Evolutionary conservation across 176 grass and related monocot species (phyloP), one percentile per base, ranked within the genome.

Genomic region (Zea mays): DNA sequence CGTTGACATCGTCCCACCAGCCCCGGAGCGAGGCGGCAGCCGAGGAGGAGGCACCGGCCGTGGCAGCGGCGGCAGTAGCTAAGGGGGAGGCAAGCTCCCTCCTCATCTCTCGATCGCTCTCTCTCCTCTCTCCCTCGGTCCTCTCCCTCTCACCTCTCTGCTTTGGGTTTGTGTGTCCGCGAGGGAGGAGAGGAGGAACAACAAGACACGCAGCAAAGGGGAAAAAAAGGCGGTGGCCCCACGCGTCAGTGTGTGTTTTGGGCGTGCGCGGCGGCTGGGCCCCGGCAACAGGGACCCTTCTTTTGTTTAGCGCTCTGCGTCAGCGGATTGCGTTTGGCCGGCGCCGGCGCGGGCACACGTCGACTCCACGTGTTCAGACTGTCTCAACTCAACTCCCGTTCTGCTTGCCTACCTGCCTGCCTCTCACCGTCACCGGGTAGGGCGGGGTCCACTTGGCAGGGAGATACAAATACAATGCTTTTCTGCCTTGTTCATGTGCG

Each of bases 1-100:
- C 89, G 79, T 91, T 97, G 57, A 97, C 84, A 33, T 92, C 86
- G 67, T 75, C 47, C 94, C 91, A 97, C 89, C 89, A 93, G 8
- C 90, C 84, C 44, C 76, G 60, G 16, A 93, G 34, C 58, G 55
- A 73, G 41, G 10, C 39, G 19, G 62, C 20, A 3, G 64, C 1
- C 1, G 72, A 36, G 15, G 63, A 72, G 55, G 51, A 8, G 5
- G 79, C 57, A 0, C 11, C 35, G 8, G 49, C 36, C 49, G 48
- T 42, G 65, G 62, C 10, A 16, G 57, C 10, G 34, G 57, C 76
- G 33, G 51, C 55, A 13, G 65, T 0, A 0, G 65, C 48, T 15
- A 16, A 69, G 76, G 60, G 60, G 67, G 80, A 43, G 17, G 73
- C 55, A 17, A 84, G 37, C 71, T 81, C 81, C 81, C 81, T 70